Evolutionary conservation across 2,329 filamentous ascomycete species (phyloP).

Genomic region (Phoma herbarum): DNA sequence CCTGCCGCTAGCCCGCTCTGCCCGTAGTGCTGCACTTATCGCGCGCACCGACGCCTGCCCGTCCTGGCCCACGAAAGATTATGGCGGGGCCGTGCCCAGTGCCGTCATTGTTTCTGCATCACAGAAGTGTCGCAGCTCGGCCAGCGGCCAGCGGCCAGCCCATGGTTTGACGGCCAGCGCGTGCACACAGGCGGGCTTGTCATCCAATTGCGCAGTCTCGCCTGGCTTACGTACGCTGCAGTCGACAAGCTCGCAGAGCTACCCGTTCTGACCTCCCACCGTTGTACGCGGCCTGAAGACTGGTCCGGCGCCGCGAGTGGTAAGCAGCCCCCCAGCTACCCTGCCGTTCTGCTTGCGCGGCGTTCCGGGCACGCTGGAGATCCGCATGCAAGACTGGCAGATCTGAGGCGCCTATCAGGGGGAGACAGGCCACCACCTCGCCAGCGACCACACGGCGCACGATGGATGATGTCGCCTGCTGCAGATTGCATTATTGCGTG

Average conservation of each 20-base stretch:
- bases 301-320: conserved; percentile 9
- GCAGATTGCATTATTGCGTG: conserved; percentile 4
- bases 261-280: background rate
- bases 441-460: conserved; percentile 2
- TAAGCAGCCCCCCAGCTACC: conserved; percentile 17
- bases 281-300: background rate
- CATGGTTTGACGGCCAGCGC: conserved; percentile 7
- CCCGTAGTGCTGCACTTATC: conserved; percentile 20
- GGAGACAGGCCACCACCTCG: conserved; percentile 11
- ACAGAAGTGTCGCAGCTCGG: conserved; percentile 14
- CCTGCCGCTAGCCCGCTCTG: conserved; percentile 20
- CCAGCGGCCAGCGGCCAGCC: too few relatives aligned
- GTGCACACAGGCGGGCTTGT: background rate
- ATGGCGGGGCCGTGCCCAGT: conserved; percentile 32
- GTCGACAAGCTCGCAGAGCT: background rate
- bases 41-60: conserved; percentile 14
- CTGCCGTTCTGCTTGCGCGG: conserved; percentile 23
- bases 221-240: background rate
- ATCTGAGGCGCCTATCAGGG: conserved; percentile 23
- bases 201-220: background rate
- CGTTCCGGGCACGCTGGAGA: conserved; percentile 24
- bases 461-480: conserved; percentile 5
- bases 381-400: conserved; percentile 23
- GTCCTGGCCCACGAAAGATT: conserved; percentile 7
- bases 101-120: conserved; percentile 30